phyloP scores from a whole-genome alignment of 1,284 basidiomycete genomes.

The Moesziomyces aphidis region DNA sequence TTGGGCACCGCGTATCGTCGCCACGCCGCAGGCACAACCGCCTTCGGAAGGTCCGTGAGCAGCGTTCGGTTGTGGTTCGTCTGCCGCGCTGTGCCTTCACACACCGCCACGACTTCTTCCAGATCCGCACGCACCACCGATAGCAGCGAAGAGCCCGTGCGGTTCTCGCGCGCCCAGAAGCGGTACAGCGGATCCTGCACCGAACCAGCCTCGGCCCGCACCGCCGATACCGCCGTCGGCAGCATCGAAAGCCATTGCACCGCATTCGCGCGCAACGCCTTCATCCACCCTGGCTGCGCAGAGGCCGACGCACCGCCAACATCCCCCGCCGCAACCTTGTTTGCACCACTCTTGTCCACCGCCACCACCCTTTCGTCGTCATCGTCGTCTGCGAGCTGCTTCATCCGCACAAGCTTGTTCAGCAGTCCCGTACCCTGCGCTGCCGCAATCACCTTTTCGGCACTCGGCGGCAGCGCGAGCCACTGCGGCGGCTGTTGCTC shows the following conservation, averaged over 20 bases:
- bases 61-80: slow-evolving; percentile 62
- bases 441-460: slow-evolving; percentile 64
- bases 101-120: slow-evolving; percentile 52
- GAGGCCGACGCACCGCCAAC: slow-evolving; percentile 17
- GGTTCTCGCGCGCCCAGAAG: slow-evolving; percentile 66
- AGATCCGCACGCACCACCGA: slow-evolving; percentile 53
- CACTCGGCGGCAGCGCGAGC: slow-evolving; percentile 63
- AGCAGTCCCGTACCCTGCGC: slow-evolving; percentile 55
- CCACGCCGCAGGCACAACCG: slow-evolving; percentile 57
- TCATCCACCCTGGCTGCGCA: slow-evolving; percentile 62
- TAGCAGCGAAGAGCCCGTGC: slow-evolving; percentile 48
- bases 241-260: slow-evolving; percentile 49
- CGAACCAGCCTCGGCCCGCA: slow-evolving; percentile 40
- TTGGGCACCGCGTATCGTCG: slow-evolving; percentile 51
- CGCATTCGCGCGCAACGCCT: slow-evolving; percentile 53
- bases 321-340: neutral
- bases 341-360: slow-evolving; percentile 5
- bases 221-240: slow-evolving; percentile 26
- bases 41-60: slow-evolving; percentile 57
- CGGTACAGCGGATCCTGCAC: slow-evolving; percentile 60
- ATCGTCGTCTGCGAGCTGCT: slow-evolving; percentile 61
- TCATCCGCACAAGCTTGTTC: slow-evolving; percentile 62
- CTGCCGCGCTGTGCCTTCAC: slow-evolving; percentile 51
- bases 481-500: slow-evolving; percentile 66
- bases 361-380: slow-evolving; percentile 34